Percentiles rank a stretch among this genome's conserved stretches.
Conservation (phyloP, 306 rosid species). For the Crotalaria pallida region DNA sequence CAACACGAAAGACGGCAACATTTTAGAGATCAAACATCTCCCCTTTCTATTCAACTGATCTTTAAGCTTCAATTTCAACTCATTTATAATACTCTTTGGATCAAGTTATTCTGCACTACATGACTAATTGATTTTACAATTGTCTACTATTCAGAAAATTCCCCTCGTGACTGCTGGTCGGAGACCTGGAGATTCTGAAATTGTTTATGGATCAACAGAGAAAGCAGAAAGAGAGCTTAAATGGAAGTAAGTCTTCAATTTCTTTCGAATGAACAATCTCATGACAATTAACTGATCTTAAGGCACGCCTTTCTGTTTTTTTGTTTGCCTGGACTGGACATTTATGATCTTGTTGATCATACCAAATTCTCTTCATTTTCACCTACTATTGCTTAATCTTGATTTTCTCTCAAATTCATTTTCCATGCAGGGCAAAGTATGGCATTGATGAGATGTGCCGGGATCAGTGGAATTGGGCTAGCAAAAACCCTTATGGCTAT, state of each 20-base stretch:
- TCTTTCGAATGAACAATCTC: neutral
- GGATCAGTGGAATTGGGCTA: constrained; percentile 99
- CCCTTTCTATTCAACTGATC: neutral
- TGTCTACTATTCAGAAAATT: constrained; percentile 59
- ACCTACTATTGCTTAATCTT: neutral
- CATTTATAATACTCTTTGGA: neutral
- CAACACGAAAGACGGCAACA: neutral
- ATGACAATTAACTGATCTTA: neutral
- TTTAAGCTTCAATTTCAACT: neutral
- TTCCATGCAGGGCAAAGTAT: constrained; percentile 65
- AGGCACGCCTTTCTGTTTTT: neutral
- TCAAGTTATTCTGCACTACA: constrained; percentile 5
- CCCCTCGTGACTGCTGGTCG: constrained; percentile 65
- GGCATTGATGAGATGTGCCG: constrained; percentile 84
- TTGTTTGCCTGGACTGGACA: neutral
- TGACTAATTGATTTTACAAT: neutral
- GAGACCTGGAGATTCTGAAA: constrained; percentile 89
- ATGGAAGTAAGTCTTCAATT: constrained; percentile 66
- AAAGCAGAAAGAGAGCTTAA: constrained; percentile 77
- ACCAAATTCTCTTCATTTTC: neutral
- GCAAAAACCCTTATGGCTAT: constrained; percentile 92
- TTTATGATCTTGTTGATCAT: neutral
- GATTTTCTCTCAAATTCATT: constrained; percentile 14
- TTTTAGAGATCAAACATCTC: neutral
- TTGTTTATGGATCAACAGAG: constrained; percentile 77